Conservation (phyloP, 2,329 filamentous ascomycete genomes). For the Ceratocystis colombiana region DNA sequence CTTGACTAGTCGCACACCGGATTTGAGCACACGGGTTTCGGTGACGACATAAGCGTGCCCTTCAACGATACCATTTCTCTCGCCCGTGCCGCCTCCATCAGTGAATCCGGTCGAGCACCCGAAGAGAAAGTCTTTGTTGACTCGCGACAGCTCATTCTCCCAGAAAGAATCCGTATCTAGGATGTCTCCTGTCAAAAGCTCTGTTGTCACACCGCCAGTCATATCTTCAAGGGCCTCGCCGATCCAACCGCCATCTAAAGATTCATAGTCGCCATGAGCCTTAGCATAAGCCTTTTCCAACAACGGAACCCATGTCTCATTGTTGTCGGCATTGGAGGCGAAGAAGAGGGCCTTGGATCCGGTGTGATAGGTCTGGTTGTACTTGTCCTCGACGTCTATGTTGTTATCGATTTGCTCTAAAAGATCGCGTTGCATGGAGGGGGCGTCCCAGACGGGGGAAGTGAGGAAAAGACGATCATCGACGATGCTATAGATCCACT, state of each 20-base stretch:
- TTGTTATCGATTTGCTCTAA: constrained; percentile 66
- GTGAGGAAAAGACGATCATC: constrained; percentile 84
- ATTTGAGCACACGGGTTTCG: constrained; percentile 33
- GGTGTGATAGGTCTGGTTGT: constrained; percentile 60
- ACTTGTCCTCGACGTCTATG: constrained; percentile 57
- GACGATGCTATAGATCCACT: constrained; percentile 85
- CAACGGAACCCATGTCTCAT: constrained; percentile 73
- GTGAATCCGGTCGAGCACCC: constrained; percentile 44
- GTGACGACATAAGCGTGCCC: constrained; percentile 50
- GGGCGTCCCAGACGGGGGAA: constrained; percentile 72
- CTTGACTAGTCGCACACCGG: constrained; percentile 46
- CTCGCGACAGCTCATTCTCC: constrained; percentile 64
- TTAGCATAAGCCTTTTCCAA: constrained; percentile 79
- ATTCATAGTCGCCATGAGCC: constrained; percentile 66
- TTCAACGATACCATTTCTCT: constrained; percentile 48
- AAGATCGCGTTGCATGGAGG: constrained; percentile 61
- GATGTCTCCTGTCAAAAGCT: constrained; percentile 57
- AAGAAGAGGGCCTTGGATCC: constrained; percentile 71
- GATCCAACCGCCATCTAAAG: constrained; percentile 61
- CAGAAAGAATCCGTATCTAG: constrained; percentile 58
- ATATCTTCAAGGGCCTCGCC: constrained; percentile 50
- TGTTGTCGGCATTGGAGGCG: constrained; percentile 61
- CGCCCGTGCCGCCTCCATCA: constrained; percentile 36
- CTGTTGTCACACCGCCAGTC: constrained; percentile 56
- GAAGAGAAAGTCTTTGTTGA: constrained; percentile 68